Evolutionary conservation across 129 eudicot genomes (phyloP).

Genomic region (Ambrosia artemisiifolia): DNA sequence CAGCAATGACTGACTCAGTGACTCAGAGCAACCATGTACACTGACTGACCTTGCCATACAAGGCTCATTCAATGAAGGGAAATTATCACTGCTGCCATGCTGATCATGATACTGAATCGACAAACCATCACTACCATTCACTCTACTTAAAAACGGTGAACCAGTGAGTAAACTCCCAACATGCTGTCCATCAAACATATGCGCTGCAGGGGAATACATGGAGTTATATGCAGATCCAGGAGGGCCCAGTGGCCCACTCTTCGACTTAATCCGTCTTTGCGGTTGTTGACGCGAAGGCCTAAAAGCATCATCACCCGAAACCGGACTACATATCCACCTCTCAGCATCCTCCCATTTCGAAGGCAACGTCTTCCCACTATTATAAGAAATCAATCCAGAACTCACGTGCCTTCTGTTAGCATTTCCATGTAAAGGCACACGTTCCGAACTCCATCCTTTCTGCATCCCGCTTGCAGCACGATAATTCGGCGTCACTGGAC

Average conservation of each 20-base stretch:
- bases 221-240: constrained; percentile 69
- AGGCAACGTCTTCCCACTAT: constrained; percentile 75
- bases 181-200: constrained; percentile 56
- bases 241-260: constrained; percentile 95
- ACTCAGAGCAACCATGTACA: constrained; percentile 93
- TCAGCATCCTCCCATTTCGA: constrained; percentile 99
- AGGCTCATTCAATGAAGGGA: constrained; percentile 53
- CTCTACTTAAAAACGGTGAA: constrained; percentile 74
- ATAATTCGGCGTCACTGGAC: constrained; percentile 86
- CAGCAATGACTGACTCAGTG: constrained; percentile 52
- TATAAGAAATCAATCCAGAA: constrained; percentile 59
- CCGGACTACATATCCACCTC: constrained; percentile 93
- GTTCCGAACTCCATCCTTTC: constrained; percentile 97
- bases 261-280: constrained; percentile 66
- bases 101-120: constrained; percentile 35
- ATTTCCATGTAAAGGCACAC: constrained; percentile 57
- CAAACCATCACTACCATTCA: constrained; percentile 41
- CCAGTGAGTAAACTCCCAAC: constrained; percentile 44
- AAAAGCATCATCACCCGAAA: constrained; percentile 48
- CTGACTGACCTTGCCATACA: constrained; percentile 87
- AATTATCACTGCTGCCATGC: constrained; percentile 38
- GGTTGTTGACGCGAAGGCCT: constrained; percentile 51
- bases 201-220: constrained; percentile 70
- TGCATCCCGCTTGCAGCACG: constrained; percentile 49
- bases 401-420: constrained; percentile 45